Evolutionary conservation across 257 asterid genomes (phyloP), one percentile per base, ranked within the genome.

Genomic region (Buddleja alternifolia): DNA sequence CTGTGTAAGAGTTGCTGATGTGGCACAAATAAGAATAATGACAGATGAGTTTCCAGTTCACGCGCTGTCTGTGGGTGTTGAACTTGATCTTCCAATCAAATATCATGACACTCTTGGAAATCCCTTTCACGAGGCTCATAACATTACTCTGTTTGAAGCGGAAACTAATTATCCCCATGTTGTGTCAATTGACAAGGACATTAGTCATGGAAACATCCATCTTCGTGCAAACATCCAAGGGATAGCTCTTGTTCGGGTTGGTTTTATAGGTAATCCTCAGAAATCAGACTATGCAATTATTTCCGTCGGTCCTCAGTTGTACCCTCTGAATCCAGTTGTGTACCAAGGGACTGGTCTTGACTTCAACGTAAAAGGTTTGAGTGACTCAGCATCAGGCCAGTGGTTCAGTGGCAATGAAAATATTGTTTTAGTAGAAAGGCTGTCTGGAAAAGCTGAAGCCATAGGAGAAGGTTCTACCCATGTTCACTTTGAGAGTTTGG

Each of bases 1-100:
- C 46, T 93, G 98, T 72, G 86, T 93, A 62, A 88, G 74, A 81
- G 95, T 88, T 75, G 85, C 93, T 34, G 96, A 88, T 78, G 89
- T 86, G 80, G 83, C 89, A 59, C 98, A 90, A 62, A 77, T 90
- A 78, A 85, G 93, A 77, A 79, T 86, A 45, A 45, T 58, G 56
- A 70, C 81, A 20, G 77, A 79, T 10, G 83, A 81, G 71, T 74
- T 84, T 77, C 81, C 83, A 16, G 76, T 87, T 71, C 87, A 82
- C 56, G 70, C 50, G 16, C 76, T 93, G 53, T 80, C 97, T 76
- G 68, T 88, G 57, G 98, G 88, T 53, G 71, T 83, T 54, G 90
- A 86, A 60, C 72, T 85, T 51, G 73, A 71, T 78, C 85, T 93
- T 71, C 90, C 85, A 32, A 62, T 90, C 77, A 82, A 71, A 71